A percentile compares a stretch with the other conserved stretches of the same genome.
phyloP scores from a whole-genome alignment of 441 rosid genomes.

The Erodium chrysanthum region DNA sequence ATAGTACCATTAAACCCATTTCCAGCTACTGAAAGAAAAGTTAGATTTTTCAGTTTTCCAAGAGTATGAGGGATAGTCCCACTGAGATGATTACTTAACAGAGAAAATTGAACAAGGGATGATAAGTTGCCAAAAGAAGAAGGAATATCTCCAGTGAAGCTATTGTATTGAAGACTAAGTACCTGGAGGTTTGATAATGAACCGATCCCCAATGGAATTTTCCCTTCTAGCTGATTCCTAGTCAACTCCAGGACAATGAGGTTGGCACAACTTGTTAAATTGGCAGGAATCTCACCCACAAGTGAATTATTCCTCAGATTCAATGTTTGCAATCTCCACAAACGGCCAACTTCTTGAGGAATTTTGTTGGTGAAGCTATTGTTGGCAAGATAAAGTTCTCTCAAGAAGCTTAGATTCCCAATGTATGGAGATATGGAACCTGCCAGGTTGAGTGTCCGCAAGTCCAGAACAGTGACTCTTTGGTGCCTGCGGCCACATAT shows the following conservation, averaged over 20 bases:
- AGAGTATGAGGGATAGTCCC: constrained; percentile 19
- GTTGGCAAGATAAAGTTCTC: background rate
- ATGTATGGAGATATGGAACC: constrained; percentile 20
- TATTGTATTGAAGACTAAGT: background rate
- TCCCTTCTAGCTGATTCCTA: constrained; percentile 6
- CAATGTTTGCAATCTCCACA: background rate
- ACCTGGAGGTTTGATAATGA: constrained; percentile 7
- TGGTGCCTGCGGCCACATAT: constrained; percentile 2
- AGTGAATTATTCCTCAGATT: constrained; percentile 8
- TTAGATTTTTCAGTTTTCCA: constrained; percentile 15
- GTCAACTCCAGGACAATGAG: background rate
- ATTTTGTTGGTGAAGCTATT: constrained; percentile 13
- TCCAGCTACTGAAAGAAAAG: background rate
- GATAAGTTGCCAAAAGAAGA: constrained; percentile 22
- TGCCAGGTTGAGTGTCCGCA: background rate
- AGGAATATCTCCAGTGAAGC: constrained; percentile 19
- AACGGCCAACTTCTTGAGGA: constrained; percentile 8
- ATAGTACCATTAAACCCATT: constrained; percentile 19
- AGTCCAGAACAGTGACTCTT: constrained; percentile 12
- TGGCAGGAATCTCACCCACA: constrained; percentile 12
- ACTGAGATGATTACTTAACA: background rate
- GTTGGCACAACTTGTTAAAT: constrained; percentile 10
- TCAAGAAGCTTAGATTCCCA: constrained; percentile 21
- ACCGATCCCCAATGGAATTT: background rate
- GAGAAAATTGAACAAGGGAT: constrained; percentile 1